Base-by-base conservation (phyloP, 495 filamentous ascomycete species). In the Penicillium pulvis region DNA sequence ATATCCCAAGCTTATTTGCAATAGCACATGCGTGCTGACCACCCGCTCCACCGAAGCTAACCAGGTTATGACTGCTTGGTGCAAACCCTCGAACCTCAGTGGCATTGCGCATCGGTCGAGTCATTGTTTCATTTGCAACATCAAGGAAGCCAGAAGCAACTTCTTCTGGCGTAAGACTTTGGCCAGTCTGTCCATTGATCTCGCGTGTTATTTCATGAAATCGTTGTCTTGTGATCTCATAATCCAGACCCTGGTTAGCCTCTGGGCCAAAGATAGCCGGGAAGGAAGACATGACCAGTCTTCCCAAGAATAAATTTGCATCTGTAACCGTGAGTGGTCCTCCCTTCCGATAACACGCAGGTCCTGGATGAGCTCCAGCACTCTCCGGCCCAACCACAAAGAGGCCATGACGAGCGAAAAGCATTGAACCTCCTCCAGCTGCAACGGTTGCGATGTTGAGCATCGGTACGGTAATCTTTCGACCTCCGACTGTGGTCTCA, bases 1-100 rank as follows among this genome's bases (percentile, higher is more conserved):
- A 81, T 59, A 97, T 90, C 0, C 92, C 92, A 16, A 97, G 78
- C 16, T 88, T 87, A 62, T 90, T 87, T 17, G 93, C 93, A 64
- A 97, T 96, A 19, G 90, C 91, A 17, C 93, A 90, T 8, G 93
- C 93, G 64, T 97, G 93, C 69, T 97, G 93, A 8, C 93, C 93
- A 48, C 93, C 93, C 5, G 93, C 93, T 28, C 93, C 93, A 23
- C 93, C 93, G 75, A 97, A 97, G 0, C 49, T 52, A n/a, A 52
- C 28, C 49, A 52, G 30, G 33, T 12, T 52, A 14, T 52, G 49
- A 36, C 49, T 88, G 92, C 1, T 91, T 91, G 41, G 96, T 81
- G 14, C 91, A 79, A 73, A 96, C 92, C 62, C 87, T 88, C 8
- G 90, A 89, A 14, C 92, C 72, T 97, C 93, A 3, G 92, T 97